Evolutionary conservation across 768 basidiomycete species (phyloP).

Genomic region (Rossbeevera mucosa): DNA sequence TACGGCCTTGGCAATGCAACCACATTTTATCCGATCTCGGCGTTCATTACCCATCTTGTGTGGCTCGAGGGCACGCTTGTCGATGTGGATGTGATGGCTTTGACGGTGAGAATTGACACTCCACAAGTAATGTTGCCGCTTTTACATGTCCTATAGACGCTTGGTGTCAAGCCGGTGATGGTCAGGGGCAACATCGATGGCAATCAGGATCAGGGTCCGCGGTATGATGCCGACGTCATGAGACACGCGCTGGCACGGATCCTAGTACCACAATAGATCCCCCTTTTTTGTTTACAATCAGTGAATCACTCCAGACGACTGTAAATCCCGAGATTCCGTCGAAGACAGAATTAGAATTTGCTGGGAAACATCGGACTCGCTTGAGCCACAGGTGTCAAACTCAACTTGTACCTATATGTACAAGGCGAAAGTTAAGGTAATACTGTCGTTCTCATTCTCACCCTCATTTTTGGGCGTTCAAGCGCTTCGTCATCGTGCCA

Average conservation of each 20-base stretch:
- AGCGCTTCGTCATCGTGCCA: neutral
- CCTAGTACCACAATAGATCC: conserved; percentile 8
- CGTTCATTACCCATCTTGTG: conserved; percentile 82
- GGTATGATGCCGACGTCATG: conserved; percentile 47
- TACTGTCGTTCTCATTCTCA: neutral
- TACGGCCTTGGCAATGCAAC: conserved; percentile 57
- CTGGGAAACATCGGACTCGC: neutral
- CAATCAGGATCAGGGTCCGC: conserved; percentile 24
- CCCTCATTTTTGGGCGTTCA: neutral
- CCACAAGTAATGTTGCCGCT: neutral
- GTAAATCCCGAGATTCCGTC: conserved; percentile 8
- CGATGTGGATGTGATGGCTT: conserved; percentile 51
- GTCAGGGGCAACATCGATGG: conserved; percentile 31
- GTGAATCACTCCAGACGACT: neutral
- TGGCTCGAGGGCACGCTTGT: conserved; percentile 65
- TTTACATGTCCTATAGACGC: conserved; percentile 33
- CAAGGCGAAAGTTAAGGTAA: neutral
- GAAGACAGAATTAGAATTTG: neutral
- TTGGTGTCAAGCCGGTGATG: conserved; percentile 59
- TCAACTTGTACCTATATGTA: neutral
- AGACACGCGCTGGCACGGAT: conserved; percentile 38
- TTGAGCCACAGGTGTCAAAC: neutral
- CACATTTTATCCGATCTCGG: conserved; percentile 67
- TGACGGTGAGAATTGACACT: conserved; percentile 52
- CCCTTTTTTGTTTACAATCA: neutral